Evolutionary conservation across 768 basidiomycete species (phyloP).

Genomic region (Hygrocybe coccinea): DNA sequence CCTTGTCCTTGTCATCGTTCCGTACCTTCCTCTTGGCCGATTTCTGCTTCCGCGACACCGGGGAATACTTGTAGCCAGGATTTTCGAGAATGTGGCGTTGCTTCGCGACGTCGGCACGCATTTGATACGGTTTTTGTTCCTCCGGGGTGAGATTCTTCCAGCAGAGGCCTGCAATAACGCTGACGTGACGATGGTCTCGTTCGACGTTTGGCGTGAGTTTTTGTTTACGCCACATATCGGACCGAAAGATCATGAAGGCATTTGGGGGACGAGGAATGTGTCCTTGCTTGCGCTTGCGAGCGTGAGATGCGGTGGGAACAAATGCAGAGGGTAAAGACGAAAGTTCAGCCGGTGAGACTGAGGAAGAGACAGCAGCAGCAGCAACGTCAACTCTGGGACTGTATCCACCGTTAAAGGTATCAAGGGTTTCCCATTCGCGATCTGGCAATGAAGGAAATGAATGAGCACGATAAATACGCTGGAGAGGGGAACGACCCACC

Average conservation of each 20-base stretch:
- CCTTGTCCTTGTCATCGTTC: conserved; percentile 32
- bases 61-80: conserved; percentile 55
- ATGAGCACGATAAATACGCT: not conserved
- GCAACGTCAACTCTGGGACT: not conserved
- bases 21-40: conserved; percentile 35
- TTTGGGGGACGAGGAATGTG: conserved; percentile 70
- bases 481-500: conserved; percentile 22
- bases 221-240: conserved; percentile 52
- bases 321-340: conserved; percentile 4
- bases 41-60: conserved; percentile 27
- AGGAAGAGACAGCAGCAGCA: conserved; percentile 6
- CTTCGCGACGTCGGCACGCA: conserved; percentile 42
- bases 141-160: conserved; percentile 51
- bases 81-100: conserved; percentile 42
- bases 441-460: not conserved
- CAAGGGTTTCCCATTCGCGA: conserved; percentile 3
- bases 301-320: conserved; percentile 16
- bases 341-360: conserved; percentile 1
- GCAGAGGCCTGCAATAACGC: conserved; percentile 54
- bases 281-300: conserved; percentile 28
- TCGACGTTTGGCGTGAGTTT: conserved; percentile 47
- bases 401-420: not conserved
- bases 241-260: conserved; percentile 72
- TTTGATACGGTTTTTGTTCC: conserved; percentile 39
- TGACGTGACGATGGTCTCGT: conserved; percentile 63